A percentile compares a stretch with the other conserved stretches of the same genome.
These are phyloP conservation scores for Cladosporium sp. DNA, from an alignment of 2,329 filamentous ascomycete genomes.

Conservation along the genomic window DNA sequence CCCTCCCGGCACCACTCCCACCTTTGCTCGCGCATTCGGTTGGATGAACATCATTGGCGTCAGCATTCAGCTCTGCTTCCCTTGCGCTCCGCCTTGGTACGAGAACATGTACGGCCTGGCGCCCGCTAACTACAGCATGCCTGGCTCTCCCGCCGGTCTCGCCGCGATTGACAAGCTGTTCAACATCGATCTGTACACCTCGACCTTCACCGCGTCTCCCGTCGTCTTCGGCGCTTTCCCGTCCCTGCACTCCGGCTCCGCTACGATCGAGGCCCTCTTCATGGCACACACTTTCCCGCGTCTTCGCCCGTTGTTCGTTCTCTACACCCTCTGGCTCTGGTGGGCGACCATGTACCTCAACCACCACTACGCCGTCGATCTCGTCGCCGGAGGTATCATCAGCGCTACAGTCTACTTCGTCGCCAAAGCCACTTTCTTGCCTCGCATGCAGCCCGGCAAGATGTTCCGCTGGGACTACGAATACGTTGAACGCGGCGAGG, in stretches of 20 bases:
- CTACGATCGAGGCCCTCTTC: conserved; percentile 84
- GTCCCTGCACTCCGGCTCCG: conserved; percentile 83
- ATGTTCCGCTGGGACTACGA: conserved; percentile 92
- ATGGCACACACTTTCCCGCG: conserved; percentile 89
- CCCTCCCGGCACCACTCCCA: conserved; percentile 76
- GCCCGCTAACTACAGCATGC: conserved; percentile 87
- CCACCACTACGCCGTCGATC: conserved; percentile 92
- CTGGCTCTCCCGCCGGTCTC: conserved; percentile 81
- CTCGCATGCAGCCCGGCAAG: conserved; percentile 78
- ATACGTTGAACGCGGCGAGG: conserved; percentile 78
- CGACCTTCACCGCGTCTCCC: conserved; percentile 82
- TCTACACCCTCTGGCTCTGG: conserved; percentile 90
- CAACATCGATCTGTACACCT: conserved; percentile 87
- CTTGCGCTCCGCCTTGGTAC: conserved; percentile 95
- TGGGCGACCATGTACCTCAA: conserved; percentile 98
- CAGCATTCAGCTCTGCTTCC: conserved; percentile 81
- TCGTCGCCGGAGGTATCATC: conserved; percentile 73
- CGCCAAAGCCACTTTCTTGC: conserved; percentile 73
- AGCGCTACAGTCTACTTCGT: conserved; percentile 69
- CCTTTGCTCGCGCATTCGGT: conserved; percentile 82
- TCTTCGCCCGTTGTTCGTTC: conserved; percentile 71
- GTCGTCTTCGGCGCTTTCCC: conserved; percentile 94
- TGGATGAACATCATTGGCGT: conserved; percentile 90
- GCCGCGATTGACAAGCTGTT: conserved; percentile 86
- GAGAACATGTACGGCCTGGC: conserved; percentile 88